These are phyloP conservation scores for Suhomyces bokatorum DNA, from an alignment of 1,139 yeast genomes.

Conservation along the genomic window DNA sequence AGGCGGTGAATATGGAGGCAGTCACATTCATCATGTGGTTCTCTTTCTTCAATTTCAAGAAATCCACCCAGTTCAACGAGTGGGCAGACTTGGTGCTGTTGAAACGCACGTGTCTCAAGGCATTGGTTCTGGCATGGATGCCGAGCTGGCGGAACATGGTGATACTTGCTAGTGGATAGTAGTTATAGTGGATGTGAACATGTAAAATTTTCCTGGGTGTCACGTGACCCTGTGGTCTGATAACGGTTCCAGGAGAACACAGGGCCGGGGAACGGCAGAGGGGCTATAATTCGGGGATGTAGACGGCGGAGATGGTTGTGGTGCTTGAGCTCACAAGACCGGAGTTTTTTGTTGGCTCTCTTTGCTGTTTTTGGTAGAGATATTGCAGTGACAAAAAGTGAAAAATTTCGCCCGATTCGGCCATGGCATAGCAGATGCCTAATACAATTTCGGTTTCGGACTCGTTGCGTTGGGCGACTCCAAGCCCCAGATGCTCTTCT, in stretches of 20 bases:
- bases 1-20: slow-evolving; percentile 67
- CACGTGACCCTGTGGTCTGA: slow-evolving; percentile 5
- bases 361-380: neutral
- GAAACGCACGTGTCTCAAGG: slow-evolving; percentile 20
- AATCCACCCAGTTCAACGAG: slow-evolving; percentile 69
- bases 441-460: neutral
- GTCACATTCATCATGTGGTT: slow-evolving; percentile 69
- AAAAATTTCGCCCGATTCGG: neutral
- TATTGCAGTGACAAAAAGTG: neutral
- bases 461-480: neutral
- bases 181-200: neutral
- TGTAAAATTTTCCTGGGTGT: slow-evolving; percentile 4
- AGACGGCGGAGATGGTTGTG: no score
- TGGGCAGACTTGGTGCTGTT: slow-evolving; percentile 23
- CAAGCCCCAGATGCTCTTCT: neutral
- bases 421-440: neutral
- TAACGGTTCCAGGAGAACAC: neutral
- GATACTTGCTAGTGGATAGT: neutral
- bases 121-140: slow-evolving; percentile 11
- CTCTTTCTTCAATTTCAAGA: slow-evolving; percentile 70
- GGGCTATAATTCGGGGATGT: no score
- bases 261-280: no score
- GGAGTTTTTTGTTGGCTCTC: no score
- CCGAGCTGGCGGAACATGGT: slow-evolving; percentile 19
- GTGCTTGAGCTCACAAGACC: no score